Evolutionary conservation across 805 yeast genomes (phyloP), one percentile per base, ranked within the genome.

Genomic region (Hermanozyma aechmeae): DNA sequence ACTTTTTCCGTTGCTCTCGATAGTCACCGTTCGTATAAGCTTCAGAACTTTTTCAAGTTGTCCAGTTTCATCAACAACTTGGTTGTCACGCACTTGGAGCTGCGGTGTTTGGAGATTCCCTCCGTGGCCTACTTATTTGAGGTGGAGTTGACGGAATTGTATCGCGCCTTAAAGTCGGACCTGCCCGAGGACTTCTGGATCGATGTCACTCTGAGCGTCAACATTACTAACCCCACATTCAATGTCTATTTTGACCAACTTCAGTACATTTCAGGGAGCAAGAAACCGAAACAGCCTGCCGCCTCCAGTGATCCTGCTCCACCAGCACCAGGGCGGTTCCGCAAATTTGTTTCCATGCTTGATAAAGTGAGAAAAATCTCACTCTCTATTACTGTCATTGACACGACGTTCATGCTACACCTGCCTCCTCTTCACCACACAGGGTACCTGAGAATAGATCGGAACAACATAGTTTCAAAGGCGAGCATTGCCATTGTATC

Each of bases 211-310:
- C 37, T 47, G 6, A 38, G 34, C 4, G 33, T 56, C 17, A 50
- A 44, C 14, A 28, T 62, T 15, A 53, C 65, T 2, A 48, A 48
- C 25, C 67, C 68, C 3, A 47, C 48, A 3, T 28, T 63, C 16
- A 55, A 53, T 32, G 33, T 61, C 16, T 62, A 54, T 33, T 53
- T 55, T 21, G 68, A 62, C 34, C 68, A 63, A 34, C 29, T 58
- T 11, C 50, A 50, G 6, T 28, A 27, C 10, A 28, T 50, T n/a
- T n/a, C n/a, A n/a, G n/a, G n/a, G n/a, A n/a, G n/a, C n/a, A n/a
- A n/a, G n/a, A n/a, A n/a, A n/a, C n/a, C n/a, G n/a, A n/a, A n/a
- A n/a, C n/a, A n/a, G n/a, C n/a, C n/a, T n/a, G n/a, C n/a, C n/a
- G n/a, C n/a, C n/a, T n/a, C n/a, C n/a, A n/a, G n/a, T n/a, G n/a